phyloP scores from a whole-genome alignment of 352 stramenopile genomes.

The Phytophthora fragariaefolia region DNA sequence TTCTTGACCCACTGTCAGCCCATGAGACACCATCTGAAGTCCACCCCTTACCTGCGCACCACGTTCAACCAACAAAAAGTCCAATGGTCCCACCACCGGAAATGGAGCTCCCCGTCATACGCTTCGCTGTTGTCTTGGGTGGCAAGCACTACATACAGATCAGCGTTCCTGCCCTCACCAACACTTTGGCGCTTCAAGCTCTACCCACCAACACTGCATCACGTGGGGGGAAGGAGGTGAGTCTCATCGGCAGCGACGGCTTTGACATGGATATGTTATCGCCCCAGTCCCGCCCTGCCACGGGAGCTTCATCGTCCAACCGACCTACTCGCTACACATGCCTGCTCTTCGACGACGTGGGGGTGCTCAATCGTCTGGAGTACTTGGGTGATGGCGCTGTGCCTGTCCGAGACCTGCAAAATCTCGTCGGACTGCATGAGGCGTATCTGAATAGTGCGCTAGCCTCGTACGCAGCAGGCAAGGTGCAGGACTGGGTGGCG shows the following conservation, averaged over 20 bases:
- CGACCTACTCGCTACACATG: slow-evolving; percentile 57
- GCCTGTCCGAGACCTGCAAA: slow-evolving; percentile 73
- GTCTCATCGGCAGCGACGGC: slow-evolving; percentile 24
- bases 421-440: slow-evolving; percentile 85
- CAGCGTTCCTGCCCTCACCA: slow-evolving; percentile 71
- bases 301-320: slow-evolving; percentile 10
- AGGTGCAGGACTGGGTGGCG: slow-evolving; percentile 83
- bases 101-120: slow-evolving; percentile 75
- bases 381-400: slow-evolving; percentile 67
- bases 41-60: slow-evolving; percentile 19
- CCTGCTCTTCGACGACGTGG: slow-evolving; percentile 78
- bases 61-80: slow-evolving; percentile 21
- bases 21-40: slow-evolving; percentile 5
- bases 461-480: slow-evolving; percentile 69
- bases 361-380: slow-evolving; percentile 74
- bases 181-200: slow-evolving; percentile 67
- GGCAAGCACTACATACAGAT: slow-evolving; percentile 78
- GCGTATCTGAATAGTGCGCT: slow-evolving; percentile 87
- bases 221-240: slow-evolving; percentile 11
- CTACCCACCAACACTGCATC: slow-evolving; percentile 55
- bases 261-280: slow-evolving; percentile 18
- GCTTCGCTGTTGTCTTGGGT: slow-evolving; percentile 46
- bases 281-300: slow-evolving; percentile 23
- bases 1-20: slow-evolving; percentile 65
- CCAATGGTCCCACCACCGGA: slow-evolving; percentile 62